These are phyloP conservation scores for Xylaria flabelliformis DNA, from an alignment of 495 filamentous ascomycete species.

Conservation along the genomic window DNA sequence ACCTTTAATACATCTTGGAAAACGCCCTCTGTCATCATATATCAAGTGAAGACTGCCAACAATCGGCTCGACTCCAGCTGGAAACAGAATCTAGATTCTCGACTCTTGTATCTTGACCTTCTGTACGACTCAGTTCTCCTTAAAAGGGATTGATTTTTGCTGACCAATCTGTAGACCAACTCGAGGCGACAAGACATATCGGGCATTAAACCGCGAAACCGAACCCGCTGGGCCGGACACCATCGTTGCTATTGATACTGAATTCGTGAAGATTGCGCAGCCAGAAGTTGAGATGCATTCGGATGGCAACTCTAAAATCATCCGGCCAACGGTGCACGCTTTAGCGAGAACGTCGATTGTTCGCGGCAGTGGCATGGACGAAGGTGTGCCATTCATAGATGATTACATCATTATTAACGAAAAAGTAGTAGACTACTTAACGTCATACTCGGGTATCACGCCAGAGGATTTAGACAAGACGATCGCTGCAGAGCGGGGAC, in stretches of 20 bases:
- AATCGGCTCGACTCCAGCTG: conserved; percentile 82
- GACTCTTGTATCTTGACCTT: conserved; percentile 78
- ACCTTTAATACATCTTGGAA: conserved; percentile 92
- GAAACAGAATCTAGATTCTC: conserved; percentile 83
- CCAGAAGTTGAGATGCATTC: conserved; percentile 93
- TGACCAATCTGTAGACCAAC: conserved; percentile 39
- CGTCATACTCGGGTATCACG: conserved; percentile 88
- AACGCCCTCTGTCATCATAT: conserved; percentile 82
- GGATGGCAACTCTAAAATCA: conserved; percentile 83
- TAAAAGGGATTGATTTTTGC: not conserved
- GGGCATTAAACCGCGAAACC: conserved; percentile 62
- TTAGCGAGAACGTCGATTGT: conserved; percentile 89
- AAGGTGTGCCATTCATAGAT: conserved; percentile 90
- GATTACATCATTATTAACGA: conserved; percentile 94
- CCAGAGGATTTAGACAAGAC: conserved; percentile 79
- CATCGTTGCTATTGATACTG: conserved; percentile 89
- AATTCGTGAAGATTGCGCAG: conserved; percentile 90
- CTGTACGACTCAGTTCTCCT: conserved; percentile 52
- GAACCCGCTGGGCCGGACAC: conserved; percentile 74
- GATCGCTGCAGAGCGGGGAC: conserved; percentile 61
- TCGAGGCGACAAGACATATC: conserved; percentile 56
- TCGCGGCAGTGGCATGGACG: conserved; percentile 73
- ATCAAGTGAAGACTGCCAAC: conserved; percentile 76
- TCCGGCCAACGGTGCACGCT: conserved; percentile 82
- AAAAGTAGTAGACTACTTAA: conserved; percentile 94